These are phyloP conservation scores for Byssochlamys sp. DNA, from an alignment of 2,329 filamentous ascomycete genomes.

Conservation along the genomic window DNA sequence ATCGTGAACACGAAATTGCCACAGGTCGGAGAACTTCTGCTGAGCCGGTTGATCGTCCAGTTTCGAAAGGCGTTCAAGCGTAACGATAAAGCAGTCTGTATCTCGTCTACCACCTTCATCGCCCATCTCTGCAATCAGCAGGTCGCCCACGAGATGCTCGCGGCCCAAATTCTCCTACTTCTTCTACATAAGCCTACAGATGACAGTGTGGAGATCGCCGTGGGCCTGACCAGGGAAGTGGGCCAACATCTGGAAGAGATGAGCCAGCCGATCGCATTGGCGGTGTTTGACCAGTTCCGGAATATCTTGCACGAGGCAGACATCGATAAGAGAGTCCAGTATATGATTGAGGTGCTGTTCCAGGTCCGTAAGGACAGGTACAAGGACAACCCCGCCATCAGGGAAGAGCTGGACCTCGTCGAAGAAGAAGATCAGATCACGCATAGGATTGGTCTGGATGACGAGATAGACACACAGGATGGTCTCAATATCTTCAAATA, in stretches of 20 bases:
- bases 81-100: conserved; percentile 92
- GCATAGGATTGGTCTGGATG: conserved; percentile 71
- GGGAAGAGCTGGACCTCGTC: conserved; percentile 85
- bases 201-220: conserved; percentile 94
- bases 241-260: conserved; percentile 92
- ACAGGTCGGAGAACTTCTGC: conserved; percentile 80
- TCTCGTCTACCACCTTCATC: conserved; percentile 86
- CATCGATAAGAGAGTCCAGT: conserved; percentile 96
- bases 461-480: conserved; percentile 75
- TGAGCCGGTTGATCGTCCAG: conserved; percentile 76
- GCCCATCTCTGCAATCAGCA: conserved; percentile 94
- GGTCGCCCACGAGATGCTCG: conserved; percentile 85
- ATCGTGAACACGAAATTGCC: conserved; percentile 97
- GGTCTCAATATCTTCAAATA: conserved; percentile 91
- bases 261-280: conserved; percentile 75
- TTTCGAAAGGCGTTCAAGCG: conserved; percentile 92
- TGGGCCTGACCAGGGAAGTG: conserved; percentile 83
- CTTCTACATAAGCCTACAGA: conserved; percentile 91
- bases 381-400: conserved; percentile 84
- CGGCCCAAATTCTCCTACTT: conserved; percentile 84
- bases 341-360: conserved; percentile 97
- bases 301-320: conserved; percentile 92
- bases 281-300: conserved; percentile 90
- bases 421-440: conserved; percentile 98
- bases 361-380: conserved; percentile 93